phyloP scores from a whole-genome alignment of 148 eudicot genomes.

The Gaultheria prostrata region DNA sequence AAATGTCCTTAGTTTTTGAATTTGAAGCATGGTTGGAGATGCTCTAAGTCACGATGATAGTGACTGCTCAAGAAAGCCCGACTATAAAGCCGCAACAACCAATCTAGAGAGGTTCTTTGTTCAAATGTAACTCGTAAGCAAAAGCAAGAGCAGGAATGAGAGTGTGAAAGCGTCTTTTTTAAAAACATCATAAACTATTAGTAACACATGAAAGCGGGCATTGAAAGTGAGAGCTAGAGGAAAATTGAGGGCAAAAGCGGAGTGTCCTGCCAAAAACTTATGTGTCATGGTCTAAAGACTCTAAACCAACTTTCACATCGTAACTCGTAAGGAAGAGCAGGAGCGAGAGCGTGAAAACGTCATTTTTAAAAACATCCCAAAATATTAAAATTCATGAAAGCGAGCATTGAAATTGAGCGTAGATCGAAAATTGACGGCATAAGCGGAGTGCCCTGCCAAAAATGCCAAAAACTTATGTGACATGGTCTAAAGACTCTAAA shows the following conservation, averaged over 20 bases:
- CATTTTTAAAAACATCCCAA: not conserved
- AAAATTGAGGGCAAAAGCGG: not conserved
- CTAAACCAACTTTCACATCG: no score
- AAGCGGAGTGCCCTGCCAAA: no score
- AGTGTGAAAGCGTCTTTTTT: not conserved
- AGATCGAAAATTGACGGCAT: not conserved
- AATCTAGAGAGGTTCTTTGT: not conserved
- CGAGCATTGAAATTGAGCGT: not conserved
- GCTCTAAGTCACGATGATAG: not conserved
- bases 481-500: no score
- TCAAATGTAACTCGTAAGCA: not conserved
- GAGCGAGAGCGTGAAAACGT: not conserved
- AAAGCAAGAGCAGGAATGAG: not conserved
- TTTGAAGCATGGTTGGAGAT: no score
- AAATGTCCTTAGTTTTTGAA: no score
- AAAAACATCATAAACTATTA: not conserved
- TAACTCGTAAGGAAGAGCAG: not conserved
- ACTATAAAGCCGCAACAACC: not conserved
- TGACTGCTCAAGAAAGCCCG: not conserved
- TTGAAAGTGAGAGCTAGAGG: not conserved
- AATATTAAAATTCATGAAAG: not conserved
- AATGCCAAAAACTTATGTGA: no score
- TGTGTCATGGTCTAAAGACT: no score
- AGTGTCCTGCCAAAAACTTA: no score
- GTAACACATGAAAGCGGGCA: not conserved